Base-by-base conservation (phyloP, 768 basidiomycete species). In the Vararia minispora region DNA sequence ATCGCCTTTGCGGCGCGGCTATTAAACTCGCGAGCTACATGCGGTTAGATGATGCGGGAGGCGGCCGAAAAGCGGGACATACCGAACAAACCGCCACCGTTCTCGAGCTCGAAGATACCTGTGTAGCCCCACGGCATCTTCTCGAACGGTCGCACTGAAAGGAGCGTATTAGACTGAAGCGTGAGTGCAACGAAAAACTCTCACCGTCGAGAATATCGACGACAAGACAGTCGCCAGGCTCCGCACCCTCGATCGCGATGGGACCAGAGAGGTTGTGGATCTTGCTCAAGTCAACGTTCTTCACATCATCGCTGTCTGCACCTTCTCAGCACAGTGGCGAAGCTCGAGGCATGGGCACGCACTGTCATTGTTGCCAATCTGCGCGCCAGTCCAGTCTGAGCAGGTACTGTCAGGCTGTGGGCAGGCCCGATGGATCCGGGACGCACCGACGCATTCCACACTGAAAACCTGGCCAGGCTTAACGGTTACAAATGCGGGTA, bases 61-160 rank as follows among this genome's bases (percentile, higher is more conserved):
- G 11, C 5, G 26, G 23, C 3, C n/a, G 6, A 32, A 14, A 1
- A 23, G 14, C 5, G 5, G 12, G 6, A 21, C 58, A 25, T 50
- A 73, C 76, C 77, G 49, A 81, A 84, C 13, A 81, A 60, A 6
- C 78, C 80, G 10, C 80, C 79, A 2, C 80, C 81, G 41, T 85
- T 82, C 38, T 72, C 64, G 10, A 79, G 66, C 46, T 83, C 79
- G 50, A 83, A 83, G 43, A 85, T 79, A 13, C 80, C 79, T 1
- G 80, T 82, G 51, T 83, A 85, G 0, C 83, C 83, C 83, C 81
- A 87, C 0, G 80, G 80, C 79, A 79, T 79, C 52, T 79, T 69
- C 28, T 79, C 77, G 43, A 79, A 80, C 7, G 77, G 73, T 25
- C 59, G 63, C 36, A 79, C 79, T 80, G 33, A 17, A 26, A 21